Conservation (phyloP, 1,139 yeast species). For the Kodamaea ohmeri region DNA sequence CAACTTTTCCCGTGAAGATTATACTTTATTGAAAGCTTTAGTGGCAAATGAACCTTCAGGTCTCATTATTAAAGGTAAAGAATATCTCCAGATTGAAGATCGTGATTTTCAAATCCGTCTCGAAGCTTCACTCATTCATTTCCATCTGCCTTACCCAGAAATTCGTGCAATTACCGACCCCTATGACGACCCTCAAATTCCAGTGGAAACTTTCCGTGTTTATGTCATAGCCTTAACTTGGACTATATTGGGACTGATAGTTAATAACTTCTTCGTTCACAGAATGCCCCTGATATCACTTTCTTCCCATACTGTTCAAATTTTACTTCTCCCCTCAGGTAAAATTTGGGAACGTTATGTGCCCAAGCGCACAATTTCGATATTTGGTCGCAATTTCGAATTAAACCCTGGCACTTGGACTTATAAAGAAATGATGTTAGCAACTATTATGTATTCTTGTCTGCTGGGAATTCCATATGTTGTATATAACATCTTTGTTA, state of each 20-base stretch:
- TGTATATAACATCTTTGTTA: slow-evolving; percentile 43
- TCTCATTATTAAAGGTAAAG: slow-evolving; percentile 22
- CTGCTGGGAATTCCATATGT: slow-evolving; percentile 47
- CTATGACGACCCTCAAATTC: slow-evolving; percentile 37
- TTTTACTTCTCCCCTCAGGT: slow-evolving; percentile 42
- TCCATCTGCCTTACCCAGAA: slow-evolving; percentile 48
- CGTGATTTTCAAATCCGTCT: slow-evolving; percentile 37
- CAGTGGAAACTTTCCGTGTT: slow-evolving; percentile 43
- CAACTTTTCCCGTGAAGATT: slow-evolving; percentile 39
- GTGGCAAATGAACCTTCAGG: slow-evolving; percentile 14
- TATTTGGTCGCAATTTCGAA: slow-evolving; percentile 24
- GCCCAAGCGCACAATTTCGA: slow-evolving; percentile 25
- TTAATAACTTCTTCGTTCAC: slow-evolving; percentile 45
- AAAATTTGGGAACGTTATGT: slow-evolving; percentile 38
- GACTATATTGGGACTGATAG: slow-evolving; percentile 43
- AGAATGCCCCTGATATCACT: slow-evolving; percentile 41
- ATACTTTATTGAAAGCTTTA: slow-evolving; percentile 32
- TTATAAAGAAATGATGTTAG: slow-evolving; percentile 32
- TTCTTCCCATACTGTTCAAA: slow-evolving; percentile 42
- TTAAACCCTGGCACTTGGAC: slow-evolving; percentile 45
- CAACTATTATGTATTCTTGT: slow-evolving; percentile 45
- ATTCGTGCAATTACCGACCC: slow-evolving; percentile 47
- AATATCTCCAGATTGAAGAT: slow-evolving; percentile 30
- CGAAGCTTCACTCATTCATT: slow-evolving; percentile 43
- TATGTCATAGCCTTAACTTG: slow-evolving; percentile 41